Conservation (phyloP, 805 yeast species). For the Ogataea philodendri region DNA sequence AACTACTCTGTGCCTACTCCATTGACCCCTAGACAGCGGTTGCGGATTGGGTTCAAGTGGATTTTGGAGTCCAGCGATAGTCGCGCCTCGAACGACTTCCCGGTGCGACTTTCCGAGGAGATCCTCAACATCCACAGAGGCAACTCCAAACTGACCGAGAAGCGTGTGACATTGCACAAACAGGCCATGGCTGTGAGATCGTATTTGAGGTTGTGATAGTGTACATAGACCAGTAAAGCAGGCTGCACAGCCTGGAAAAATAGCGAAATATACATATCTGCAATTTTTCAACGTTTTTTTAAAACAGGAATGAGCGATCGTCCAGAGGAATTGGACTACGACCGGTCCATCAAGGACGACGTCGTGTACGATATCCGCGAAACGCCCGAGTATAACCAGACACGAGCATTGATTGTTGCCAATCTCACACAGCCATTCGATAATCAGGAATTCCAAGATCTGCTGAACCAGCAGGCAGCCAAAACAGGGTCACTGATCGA, state of each 20-base stretch:
- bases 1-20: slow-evolving; percentile 80
- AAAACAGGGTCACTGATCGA: slow-evolving; percentile 33
- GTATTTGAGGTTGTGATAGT: slow-evolving; percentile 34
- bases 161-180: slow-evolving; percentile 78
- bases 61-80: slow-evolving; percentile 79
- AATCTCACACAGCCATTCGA: slow-evolving; percentile 41
- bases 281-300: slow-evolving; percentile 3
- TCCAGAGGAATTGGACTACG: slow-evolving; percentile 16
- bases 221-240: slow-evolving; percentile 5
- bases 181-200: slow-evolving; percentile 88
- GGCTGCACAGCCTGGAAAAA: slow-evolving; percentile 8
- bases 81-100: slow-evolving; percentile 73
- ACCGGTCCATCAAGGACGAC: slow-evolving; percentile 28
- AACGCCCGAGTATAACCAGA: slow-evolving; percentile 36
- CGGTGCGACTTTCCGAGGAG: slow-evolving; percentile 91
- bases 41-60: slow-evolving; percentile 88
- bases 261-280: neutral
- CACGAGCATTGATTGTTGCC: slow-evolving; percentile 46
- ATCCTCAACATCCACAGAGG: slow-evolving; percentile 75
- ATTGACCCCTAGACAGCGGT: slow-evolving; percentile 74
- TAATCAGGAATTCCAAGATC: slow-evolving; percentile 38
- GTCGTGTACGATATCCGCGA: slow-evolving; percentile 35
- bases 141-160: slow-evolving; percentile 78
- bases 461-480: slow-evolving; percentile 34
- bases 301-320: neutral